Base-by-base conservation (phyloP, 768 basidiomycete genomes). In the Panellus pusillus region DNA sequence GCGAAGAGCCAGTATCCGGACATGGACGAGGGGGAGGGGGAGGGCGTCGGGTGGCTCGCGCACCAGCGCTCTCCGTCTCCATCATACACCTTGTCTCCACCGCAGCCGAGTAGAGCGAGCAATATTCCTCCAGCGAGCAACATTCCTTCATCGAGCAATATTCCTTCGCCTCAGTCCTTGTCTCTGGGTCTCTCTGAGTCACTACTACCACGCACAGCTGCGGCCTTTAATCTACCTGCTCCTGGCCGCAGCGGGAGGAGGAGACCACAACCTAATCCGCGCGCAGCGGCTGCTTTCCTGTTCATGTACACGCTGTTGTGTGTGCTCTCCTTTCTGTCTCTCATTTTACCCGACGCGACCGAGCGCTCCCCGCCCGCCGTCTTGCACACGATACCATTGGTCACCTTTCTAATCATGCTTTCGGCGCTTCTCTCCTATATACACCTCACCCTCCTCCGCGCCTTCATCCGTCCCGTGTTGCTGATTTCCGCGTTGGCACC, bases 401-500 rank as follows among this genome's bases (percentile, higher is more conserved):
- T 91, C 60, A 84, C 82, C 27, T 82, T 89, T 60, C 72, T 91
- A 52, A 89, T 87, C 4, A 74, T 88, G 55, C 65, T 83, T 54
- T 88, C 87, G 63, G 89, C 91, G 11, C 68, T 75, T 18, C 79
- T 81, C 41, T 87, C 90, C 8, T 93, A 93, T 65, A 70, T 75
- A 39, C 88, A 91, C 66, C 82, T 92, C 39, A 78, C 84, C 58
- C 77, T 95, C 38, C 72, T 96, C 45, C 83, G 86, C 53, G 77
- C 91, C 54, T 93, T 93, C 61, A 88, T 91, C 52, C 82, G 86
- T 52, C 93, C 93, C 15, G 88, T 92, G 45, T 84, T 96, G 75
- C 70, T 92, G 35, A 79, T 78, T 19, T 91, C 89, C 0, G 84
- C 85, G 15, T 74, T 93, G 24, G 87, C 88, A 63, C 82, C 90